These are phyloP conservation scores for Seminavis robusta DNA, from an alignment of 108 stramenopile species.

Conservation along the genomic window DNA sequence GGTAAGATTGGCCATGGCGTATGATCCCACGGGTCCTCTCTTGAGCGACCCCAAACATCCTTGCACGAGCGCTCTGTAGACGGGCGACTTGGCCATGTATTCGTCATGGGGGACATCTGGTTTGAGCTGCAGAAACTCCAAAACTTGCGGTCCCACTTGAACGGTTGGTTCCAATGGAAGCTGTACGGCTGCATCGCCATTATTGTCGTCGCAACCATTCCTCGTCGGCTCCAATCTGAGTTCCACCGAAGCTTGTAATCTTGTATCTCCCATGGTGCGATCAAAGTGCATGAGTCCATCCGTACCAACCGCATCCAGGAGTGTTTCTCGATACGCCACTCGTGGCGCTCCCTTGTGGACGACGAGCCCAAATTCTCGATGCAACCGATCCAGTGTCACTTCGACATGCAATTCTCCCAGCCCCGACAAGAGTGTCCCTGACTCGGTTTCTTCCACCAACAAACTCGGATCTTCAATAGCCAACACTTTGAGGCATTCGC, in stretches of 20 bases:
- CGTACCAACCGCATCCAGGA: slow-evolving; percentile 55
- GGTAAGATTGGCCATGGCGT: slow-evolving; percentile 60
- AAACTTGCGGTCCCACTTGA: slow-evolving; percentile 49
- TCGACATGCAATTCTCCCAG: slow-evolving; percentile 89
- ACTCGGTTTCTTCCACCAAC: slow-evolving; percentile 77
- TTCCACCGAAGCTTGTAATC: slow-evolving; percentile 68
- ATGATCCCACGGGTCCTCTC: slow-evolving; percentile 63
- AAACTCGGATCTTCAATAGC: slow-evolving; percentile 85
- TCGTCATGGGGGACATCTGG: slow-evolving; percentile 32
- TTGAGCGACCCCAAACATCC: slow-evolving; percentile 77
- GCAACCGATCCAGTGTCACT: slow-evolving; percentile 74
- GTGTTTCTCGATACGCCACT: slow-evolving; percentile 80
- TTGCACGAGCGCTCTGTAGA: slow-evolving; percentile 59
- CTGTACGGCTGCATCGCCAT: slow-evolving; percentile 32
- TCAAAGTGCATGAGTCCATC: slow-evolving; percentile 71
- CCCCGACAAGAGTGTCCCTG: slow-evolving; percentile 72
- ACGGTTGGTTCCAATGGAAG: slow-evolving; percentile 63
- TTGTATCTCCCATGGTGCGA: slow-evolving; percentile 71
- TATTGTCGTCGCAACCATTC: neutral
- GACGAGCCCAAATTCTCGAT: slow-evolving; percentile 64
- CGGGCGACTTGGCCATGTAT: slow-evolving; percentile 44
- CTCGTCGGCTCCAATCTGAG: slow-evolving; percentile 41
- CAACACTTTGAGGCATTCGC: slow-evolving; percentile 59
- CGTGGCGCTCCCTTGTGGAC: slow-evolving; percentile 75
- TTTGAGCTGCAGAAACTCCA: slow-evolving; percentile 60